Evolutionary conservation across 495 filamentous ascomycete species (phyloP).

Genomic region (Annulohypoxylon bovei): DNA sequence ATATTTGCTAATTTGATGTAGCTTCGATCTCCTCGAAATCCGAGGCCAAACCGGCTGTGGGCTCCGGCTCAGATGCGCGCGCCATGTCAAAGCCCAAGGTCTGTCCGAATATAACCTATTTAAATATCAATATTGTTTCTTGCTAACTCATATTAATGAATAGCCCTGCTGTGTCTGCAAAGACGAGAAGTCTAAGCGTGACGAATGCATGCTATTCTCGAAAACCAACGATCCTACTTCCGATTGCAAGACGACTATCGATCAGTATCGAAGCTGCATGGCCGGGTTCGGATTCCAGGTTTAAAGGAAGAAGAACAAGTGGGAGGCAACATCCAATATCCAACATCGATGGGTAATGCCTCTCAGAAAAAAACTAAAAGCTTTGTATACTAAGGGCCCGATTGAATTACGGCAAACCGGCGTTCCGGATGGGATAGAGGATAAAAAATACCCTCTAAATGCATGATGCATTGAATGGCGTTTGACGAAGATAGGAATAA

Average conservation of each 20-base stretch:
- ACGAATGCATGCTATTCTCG: slow-evolving; percentile 99
- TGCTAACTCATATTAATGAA: slow-evolving; percentile 12
- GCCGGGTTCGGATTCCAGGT: slow-evolving; percentile 89
- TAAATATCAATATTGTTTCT: background rate
- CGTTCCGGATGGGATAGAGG: slow-evolving; percentile 41
- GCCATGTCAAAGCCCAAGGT: slow-evolving; percentile 59
- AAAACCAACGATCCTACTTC: slow-evolving; percentile 76
- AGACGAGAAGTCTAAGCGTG: slow-evolving; percentile 87
- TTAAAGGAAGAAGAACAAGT: slow-evolving; percentile 3
- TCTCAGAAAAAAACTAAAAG: background rate
- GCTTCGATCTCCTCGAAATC: slow-evolving; percentile 45
- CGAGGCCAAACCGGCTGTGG: slow-evolving; percentile 33
- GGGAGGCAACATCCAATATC: too few species aligned
- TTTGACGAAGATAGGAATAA: slow-evolving; percentile 24
- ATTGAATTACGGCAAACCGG: slow-evolving; percentile 25
- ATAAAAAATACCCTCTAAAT: slow-evolving; percentile 20
- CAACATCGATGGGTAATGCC: background rate
- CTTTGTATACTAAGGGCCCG: slow-evolving; percentile 34
- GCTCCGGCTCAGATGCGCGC: slow-evolving; percentile 33
- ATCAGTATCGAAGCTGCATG: slow-evolving; percentile 93
- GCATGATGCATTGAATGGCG: slow-evolving; percentile 33
- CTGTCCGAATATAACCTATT: slow-evolving; percentile 10
- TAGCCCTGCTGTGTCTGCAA: slow-evolving; percentile 99
- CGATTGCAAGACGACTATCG: slow-evolving; percentile 83
- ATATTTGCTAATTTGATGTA: slow-evolving; percentile 32